A percentile compares a stretch with the other conserved stretches of the same genome.
Evolutionary conservation across 2,329 filamentous ascomycete species (phyloP).

Genomic region (Pestalotiopsis sp.): DNA sequence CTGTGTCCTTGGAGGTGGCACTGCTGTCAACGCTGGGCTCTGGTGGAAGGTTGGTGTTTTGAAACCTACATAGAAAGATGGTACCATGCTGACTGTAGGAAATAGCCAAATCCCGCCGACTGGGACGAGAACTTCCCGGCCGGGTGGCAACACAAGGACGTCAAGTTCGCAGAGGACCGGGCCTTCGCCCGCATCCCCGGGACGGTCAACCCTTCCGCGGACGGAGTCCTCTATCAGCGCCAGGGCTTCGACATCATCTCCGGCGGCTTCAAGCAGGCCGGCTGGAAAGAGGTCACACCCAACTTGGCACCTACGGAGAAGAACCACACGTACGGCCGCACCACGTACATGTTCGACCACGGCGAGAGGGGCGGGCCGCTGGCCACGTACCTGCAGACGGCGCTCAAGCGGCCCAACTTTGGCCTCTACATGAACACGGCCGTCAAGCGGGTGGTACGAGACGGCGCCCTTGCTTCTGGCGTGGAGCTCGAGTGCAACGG

Average conservation of each 20-base stretch:
- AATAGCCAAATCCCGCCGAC: slow-evolving; percentile 60
- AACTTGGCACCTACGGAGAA: slow-evolving; percentile 64
- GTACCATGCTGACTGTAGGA: slow-evolving; percentile 15
- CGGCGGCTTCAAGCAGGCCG: slow-evolving; percentile 58
- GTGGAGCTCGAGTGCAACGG: slow-evolving; percentile 65
- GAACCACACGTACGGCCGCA: slow-evolving; percentile 65
- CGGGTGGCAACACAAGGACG: slow-evolving; percentile 70
- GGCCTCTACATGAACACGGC: slow-evolving; percentile 67
- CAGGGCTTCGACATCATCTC: slow-evolving; percentile 66
- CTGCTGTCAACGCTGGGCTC: slow-evolving; percentile 68
- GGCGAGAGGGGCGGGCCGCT: slow-evolving; percentile 72
- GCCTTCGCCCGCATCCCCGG: slow-evolving; percentile 73
- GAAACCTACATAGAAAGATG: slow-evolving; percentile 12
- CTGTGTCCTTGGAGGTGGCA: slow-evolving; percentile 70
- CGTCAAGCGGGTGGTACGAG: slow-evolving; percentile 68
- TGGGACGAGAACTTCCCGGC: slow-evolving; percentile 74
- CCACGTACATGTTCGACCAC: slow-evolving; percentile 67
- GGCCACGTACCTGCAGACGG: slow-evolving; percentile 70
- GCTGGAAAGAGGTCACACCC: slow-evolving; percentile 65
- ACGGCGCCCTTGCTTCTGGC: slow-evolving; percentile 63
- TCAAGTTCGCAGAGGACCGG: slow-evolving; percentile 59
- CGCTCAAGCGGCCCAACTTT: slow-evolving; percentile 64
- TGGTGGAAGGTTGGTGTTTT: slow-evolving; percentile 59
- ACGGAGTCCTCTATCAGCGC: slow-evolving; percentile 69
- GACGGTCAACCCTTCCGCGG: slow-evolving; percentile 65